A percentile compares a stretch with the other conserved stretches of the same genome.
Conservation (phyloP, 176 grass and related monocot species). For the Oryza officinalis region DNA sequence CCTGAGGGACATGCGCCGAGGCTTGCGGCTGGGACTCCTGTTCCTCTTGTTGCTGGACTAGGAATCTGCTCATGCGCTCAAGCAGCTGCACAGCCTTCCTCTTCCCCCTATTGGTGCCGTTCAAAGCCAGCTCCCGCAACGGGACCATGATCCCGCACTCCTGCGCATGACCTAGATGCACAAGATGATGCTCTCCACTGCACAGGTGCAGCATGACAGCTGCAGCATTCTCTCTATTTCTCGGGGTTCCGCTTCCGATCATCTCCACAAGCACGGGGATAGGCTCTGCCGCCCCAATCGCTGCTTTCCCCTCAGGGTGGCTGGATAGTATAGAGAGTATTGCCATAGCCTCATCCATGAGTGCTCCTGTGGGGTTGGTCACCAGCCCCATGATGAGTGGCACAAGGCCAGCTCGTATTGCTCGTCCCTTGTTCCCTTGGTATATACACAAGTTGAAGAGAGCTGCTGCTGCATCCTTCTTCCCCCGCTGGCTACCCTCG, state of each 20-base stretch:
- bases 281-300: constrained; percentile 68
- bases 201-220: constrained; percentile 80
- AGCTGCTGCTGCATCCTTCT: constrained; percentile 92
- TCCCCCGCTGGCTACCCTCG: constrained; percentile 82
- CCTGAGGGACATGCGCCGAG: constrained; percentile 10
- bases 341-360: constrained; percentile 83
- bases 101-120: constrained; percentile 77
- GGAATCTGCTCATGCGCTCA: constrained; percentile 77
- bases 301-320: constrained; percentile 76
- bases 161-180: constrained; percentile 52
- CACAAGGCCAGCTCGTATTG: constrained; percentile 76
- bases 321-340: constrained; percentile 87
- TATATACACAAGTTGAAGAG: constrained; percentile 97
- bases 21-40: constrained; percentile 31
- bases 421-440: constrained; percentile 87
- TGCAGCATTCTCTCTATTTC: constrained; percentile 92
- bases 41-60: constrained; percentile 69
- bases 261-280: constrained; percentile 74
- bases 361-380: constrained; percentile 55
- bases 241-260: constrained; percentile 63
- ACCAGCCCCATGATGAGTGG: constrained; percentile 86
- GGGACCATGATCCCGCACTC: constrained; percentile 67
- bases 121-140: constrained; percentile 63
- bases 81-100: constrained; percentile 79
- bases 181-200: constrained; percentile 50